Evolutionary conservation across 805 yeast species (phyloP).

Genomic region (Alloascoidea africana): DNA sequence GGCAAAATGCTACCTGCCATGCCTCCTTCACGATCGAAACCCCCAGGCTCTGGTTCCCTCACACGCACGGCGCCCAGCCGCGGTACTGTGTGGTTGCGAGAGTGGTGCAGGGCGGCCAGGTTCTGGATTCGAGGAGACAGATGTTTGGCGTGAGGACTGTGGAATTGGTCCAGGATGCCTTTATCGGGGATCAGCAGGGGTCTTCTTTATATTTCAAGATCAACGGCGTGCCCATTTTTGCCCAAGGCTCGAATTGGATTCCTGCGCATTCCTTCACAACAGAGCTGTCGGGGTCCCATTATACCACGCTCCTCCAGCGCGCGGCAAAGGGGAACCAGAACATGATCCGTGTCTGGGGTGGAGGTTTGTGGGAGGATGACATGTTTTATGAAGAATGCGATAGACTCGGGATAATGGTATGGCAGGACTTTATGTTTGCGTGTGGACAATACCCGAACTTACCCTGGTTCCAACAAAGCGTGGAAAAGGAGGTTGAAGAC

Average conservation of each 20-base stretch:
- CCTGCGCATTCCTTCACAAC: constrained; percentile 29
- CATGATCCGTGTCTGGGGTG: constrained; percentile 35
- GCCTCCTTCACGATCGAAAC: constrained; percentile 2
- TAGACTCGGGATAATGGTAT: constrained; percentile 26
- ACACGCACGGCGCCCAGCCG: constrained; percentile 21
- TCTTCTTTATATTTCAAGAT: constrained; percentile 26
- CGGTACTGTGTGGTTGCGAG: constrained; percentile 16
- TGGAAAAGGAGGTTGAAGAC: constrained; percentile 21
- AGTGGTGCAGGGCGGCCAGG: constrained; percentile 3
- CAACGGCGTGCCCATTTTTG: constrained; percentile 23
- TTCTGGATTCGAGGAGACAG: constrained; percentile 10
- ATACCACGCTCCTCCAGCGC: constrained; percentile 20
- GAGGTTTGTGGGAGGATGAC: constrained; percentile 30
- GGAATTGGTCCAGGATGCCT: constrained; percentile 23
- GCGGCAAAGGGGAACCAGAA: constrained; percentile 25
- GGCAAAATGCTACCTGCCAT: constrained; percentile 16
- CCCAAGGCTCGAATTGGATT: constrained; percentile 32
- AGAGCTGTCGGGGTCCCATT: constrained; percentile 19
- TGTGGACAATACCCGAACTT: constrained; percentile 39
- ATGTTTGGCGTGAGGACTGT: constrained; percentile 25
- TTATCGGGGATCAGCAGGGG: constrained; percentile 18
- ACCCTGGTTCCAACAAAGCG: constrained; percentile 19
- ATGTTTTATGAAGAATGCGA: constrained; percentile 29
- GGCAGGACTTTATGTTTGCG: constrained; percentile 46
- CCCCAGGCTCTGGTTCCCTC: constrained; percentile 27